These are phyloP conservation scores for Suillus alpinus DNA, from an alignment of 768 basidiomycete genomes.

Conservation along the genomic window DNA sequence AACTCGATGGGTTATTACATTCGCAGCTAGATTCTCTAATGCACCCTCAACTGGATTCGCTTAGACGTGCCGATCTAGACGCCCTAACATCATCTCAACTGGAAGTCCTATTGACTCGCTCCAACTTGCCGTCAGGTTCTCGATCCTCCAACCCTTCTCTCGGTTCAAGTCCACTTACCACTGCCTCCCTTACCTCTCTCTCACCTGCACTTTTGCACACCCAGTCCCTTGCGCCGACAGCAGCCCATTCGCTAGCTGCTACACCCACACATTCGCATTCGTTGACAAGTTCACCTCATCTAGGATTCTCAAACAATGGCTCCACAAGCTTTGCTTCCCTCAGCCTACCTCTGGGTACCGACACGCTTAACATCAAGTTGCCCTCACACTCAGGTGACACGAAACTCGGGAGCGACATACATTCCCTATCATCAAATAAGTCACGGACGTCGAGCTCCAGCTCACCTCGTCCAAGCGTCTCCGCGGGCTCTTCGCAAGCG, in stretches of 20 bases:
- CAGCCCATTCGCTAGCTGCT: conserved; percentile 19
- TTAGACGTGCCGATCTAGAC: conserved; percentile 27
- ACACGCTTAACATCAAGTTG: conserved; percentile 10
- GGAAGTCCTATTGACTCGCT: conserved; percentile 21
- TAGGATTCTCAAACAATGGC: conserved; percentile 19
- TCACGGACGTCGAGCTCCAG: conserved; percentile 26
- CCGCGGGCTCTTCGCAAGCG: conserved; percentile 27
- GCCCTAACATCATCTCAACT: conserved; percentile 24
- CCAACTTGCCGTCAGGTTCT: conserved; percentile 13
- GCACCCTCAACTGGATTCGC: conserved; percentile 18
- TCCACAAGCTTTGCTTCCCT: conserved; percentile 20
- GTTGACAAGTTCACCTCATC: conserved; percentile 26
- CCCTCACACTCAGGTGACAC: conserved; percentile 1
- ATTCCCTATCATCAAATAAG: conserved; percentile 4
- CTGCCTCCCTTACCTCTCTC: conserved; percentile 25
- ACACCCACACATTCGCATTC: conserved; percentile 25
- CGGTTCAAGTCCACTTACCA: conserved; percentile 2
- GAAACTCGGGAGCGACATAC: conserved; percentile 6
- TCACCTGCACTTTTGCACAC: conserved; percentile 19
- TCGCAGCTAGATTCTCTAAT: conserved; percentile 21
- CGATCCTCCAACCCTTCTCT: not conserved
- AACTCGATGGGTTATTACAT: conserved; percentile 16
- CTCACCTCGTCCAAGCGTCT: conserved; percentile 24
- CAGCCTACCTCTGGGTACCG: conserved; percentile 4
- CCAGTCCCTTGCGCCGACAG: conserved; percentile 14